These are phyloP conservation scores for Dactylorhiza incarnata DNA, from an alignment of 106 monocot species.

Conservation along the genomic window DNA sequence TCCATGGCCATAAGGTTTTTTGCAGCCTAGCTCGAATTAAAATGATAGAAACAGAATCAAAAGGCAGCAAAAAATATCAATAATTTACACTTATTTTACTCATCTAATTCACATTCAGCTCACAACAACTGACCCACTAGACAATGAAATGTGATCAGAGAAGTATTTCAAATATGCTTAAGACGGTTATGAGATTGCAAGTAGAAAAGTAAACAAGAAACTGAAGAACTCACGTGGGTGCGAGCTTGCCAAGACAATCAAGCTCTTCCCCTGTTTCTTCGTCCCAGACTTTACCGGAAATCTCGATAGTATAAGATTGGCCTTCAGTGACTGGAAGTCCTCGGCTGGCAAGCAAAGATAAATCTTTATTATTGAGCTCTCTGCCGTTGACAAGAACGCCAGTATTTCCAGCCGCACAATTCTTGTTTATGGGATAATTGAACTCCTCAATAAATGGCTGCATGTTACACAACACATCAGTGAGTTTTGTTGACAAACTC, in stretches of 20 bases:
- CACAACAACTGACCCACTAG: no score
- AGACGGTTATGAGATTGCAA: background rate
- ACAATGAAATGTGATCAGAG: no score
- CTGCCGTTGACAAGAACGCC: constrained; percentile 83
- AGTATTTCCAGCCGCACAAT: constrained; percentile 80
- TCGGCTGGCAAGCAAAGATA: constrained; percentile 68
- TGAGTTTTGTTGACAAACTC: background rate
- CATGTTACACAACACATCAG: constrained; percentile 7
- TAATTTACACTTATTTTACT: no score
- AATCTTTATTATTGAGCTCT: constrained; percentile 89
- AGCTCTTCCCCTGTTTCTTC: constrained; percentile 82
- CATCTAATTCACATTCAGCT: no score
- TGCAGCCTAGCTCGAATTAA: no score
- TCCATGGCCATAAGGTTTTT: no score
- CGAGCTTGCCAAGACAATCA: constrained; percentile 89
- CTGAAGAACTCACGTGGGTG: constrained; percentile 73
- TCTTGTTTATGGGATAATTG: constrained; percentile 80
- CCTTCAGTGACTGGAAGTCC: constrained; percentile 50
- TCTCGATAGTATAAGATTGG: constrained; percentile 64
- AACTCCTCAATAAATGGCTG: constrained; percentile 96
- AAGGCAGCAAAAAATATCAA: no score
- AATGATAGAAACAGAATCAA: no score
- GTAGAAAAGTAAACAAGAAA: background rate
- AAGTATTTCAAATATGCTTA: no score
- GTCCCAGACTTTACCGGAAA: constrained; percentile 83